Conservation (phyloP, 176 grass and related monocot species). For the Zoysia pacifica region DNA sequence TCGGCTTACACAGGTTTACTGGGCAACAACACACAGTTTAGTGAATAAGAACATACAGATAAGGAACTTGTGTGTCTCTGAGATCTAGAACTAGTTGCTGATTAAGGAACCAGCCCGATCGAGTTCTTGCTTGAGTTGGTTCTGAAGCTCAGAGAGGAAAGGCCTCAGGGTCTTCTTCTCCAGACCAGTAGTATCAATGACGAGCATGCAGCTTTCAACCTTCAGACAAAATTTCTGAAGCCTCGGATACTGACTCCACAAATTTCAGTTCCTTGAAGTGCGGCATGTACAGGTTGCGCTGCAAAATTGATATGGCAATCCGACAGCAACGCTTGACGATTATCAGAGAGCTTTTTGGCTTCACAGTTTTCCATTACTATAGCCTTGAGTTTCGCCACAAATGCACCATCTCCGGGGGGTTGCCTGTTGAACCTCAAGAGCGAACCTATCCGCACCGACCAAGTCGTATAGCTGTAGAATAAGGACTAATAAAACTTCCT, state of each 20-base stretch:
- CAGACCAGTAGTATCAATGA: too few species aligned
- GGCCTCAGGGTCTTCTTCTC: too few species aligned
- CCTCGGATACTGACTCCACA: background rate
- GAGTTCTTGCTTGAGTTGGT: too few species aligned
- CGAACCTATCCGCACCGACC: background rate
- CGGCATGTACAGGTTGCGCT: background rate
- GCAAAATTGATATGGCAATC: slow-evolving; percentile 12
- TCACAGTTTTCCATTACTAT: background rate
- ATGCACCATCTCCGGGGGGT: background rate
- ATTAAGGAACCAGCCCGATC: too few species aligned
- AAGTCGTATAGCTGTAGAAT: background rate
- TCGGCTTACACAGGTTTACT: too few species aligned
- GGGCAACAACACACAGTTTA: too few species aligned
- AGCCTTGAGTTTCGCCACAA: background rate
- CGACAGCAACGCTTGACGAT: slow-evolving; percentile 4
- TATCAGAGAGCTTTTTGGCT: background rate
- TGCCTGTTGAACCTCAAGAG: background rate
- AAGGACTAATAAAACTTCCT: slow-evolving; percentile 4
- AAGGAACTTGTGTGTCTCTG: too few species aligned
- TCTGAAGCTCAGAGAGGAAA: too few species aligned
- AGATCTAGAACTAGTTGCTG: too few species aligned
- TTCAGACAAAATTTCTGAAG: background rate
- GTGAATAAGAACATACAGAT: too few species aligned
- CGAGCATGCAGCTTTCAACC: slow-evolving; percentile 16
- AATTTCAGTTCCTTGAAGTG: background rate